A percentile compares a stretch with the other conserved stretches of the same genome.
phyloP scores from a whole-genome alignment of 2,329 filamentous ascomycete genomes.

The Alternaria burnsii region DNA sequence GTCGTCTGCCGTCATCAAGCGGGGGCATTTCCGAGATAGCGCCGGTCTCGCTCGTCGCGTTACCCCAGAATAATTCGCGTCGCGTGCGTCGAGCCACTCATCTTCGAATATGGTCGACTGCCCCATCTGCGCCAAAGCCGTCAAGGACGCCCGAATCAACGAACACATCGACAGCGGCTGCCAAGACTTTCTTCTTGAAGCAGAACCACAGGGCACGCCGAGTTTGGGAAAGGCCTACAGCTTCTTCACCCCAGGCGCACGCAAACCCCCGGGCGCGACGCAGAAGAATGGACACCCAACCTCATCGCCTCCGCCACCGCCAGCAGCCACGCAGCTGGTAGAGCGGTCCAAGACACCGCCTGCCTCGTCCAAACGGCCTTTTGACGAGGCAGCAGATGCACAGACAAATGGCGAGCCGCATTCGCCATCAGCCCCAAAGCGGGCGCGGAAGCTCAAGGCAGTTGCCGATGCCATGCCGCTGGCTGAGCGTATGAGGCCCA shows the following conservation, averaged over 20 bases:
- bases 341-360: slow-evolving; percentile 39
- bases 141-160: slow-evolving; percentile 81
- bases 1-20: slow-evolving; percentile 44
- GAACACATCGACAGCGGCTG: slow-evolving; percentile 89
- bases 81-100: slow-evolving; percentile 20
- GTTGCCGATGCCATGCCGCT: slow-evolving; percentile 79
- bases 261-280: slow-evolving; percentile 38
- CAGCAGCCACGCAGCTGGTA: slow-evolving; percentile 20
- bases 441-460: slow-evolving; percentile 64
- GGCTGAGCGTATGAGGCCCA: slow-evolving; percentile 92
- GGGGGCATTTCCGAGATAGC: slow-evolving; percentile 23
- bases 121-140: slow-evolving; percentile 79
- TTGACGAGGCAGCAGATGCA: slow-evolving; percentile 30
- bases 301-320: slow-evolving; percentile 29
- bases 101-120: slow-evolving; percentile 69
- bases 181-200: slow-evolving; percentile 69
- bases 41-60: slow-evolving; percentile 26
- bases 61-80: slow-evolving; percentile 18
- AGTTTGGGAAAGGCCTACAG: slow-evolving; percentile 52
- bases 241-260: slow-evolving; percentile 65
- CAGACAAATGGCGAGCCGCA: slow-evolving; percentile 30
- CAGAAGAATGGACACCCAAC: slow-evolving; percentile 33
- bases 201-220: slow-evolving; percentile 38
- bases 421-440: slow-evolving; percentile 60
- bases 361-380: slow-evolving; percentile 35